Conservation (phyloP, 1,284 basidiomycete genomes). For the Ceratobasidium sp. region DNA sequence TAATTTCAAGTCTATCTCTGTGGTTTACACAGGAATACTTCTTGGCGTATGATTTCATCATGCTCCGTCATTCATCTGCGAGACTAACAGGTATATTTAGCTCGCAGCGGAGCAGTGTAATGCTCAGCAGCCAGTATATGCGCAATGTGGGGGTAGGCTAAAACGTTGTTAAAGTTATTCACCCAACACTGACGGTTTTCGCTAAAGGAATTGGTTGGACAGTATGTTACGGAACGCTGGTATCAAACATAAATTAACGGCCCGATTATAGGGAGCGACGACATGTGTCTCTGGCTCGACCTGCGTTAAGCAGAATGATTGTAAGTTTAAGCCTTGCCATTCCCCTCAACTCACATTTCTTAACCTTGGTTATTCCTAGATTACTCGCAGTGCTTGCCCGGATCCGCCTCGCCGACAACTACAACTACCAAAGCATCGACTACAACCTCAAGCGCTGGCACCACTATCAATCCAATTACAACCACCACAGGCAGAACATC, state of each 20-base stretch:
- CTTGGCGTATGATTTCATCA: conserved; percentile 2
- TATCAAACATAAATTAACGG: not conserved
- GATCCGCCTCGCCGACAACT: not conserved
- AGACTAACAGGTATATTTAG: not conserved
- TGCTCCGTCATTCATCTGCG: not conserved
- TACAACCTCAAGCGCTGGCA: not conserved
- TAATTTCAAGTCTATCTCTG: not conserved
- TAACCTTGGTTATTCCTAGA: not conserved
- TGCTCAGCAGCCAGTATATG: conserved; percentile 32
- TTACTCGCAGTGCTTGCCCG: conserved; percentile 27
- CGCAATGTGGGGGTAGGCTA: conserved; percentile 29
- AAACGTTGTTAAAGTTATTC: not conserved
- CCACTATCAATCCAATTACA: conserved; percentile 3
- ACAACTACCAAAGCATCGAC: not conserved
- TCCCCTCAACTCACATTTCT: not conserved
- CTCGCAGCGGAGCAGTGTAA: not conserved
- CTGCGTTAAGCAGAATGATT: conserved; percentile 21
- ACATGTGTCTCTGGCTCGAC: conserved; percentile 13
- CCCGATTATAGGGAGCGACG: conserved; percentile 4
- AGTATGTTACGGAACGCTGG: not conserved
- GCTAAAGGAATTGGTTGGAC: conserved; percentile 15
- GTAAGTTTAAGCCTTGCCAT: not conserved
- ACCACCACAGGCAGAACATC: conserved; percentile 14
- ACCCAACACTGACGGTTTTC: not conserved
- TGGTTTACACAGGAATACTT: not conserved